phyloP scores from a whole-genome alignment of 306 rosid species.

The Senna tora region DNA sequence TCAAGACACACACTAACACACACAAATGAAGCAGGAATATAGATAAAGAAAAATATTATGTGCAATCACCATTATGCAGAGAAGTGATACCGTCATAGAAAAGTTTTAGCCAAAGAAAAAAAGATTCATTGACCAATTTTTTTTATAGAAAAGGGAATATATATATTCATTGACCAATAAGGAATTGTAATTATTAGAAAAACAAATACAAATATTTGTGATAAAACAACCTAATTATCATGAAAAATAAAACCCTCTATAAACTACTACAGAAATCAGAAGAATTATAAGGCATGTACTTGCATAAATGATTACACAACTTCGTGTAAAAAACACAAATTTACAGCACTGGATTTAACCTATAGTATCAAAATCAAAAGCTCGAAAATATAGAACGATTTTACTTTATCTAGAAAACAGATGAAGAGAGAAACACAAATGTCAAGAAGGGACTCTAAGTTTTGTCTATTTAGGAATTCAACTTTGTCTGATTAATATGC shows the following conservation, averaged over 20 bases:
- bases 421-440: neutral
- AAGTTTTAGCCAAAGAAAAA: slow-evolving; percentile 6
- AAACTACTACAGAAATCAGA: neutral
- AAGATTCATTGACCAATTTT: neutral
- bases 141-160: too few species aligned
- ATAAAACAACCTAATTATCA: neutral
- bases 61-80: neutral
- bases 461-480: neutral
- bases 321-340: neutral
- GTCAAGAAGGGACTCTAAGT: neutral
- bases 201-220: neutral
- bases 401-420: neutral
- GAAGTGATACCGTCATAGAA: slow-evolving; percentile 14
- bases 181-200: neutral
- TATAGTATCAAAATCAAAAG: neutral
- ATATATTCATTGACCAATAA: too few species aligned
- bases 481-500: neutral
- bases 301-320: neutral
- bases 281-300: neutral
- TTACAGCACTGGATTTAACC: neutral
- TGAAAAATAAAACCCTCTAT: neutral
- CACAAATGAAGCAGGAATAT: neutral
- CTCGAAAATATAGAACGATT: neutral
- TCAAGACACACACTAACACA: neutral
- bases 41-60: neutral